Percentiles rank a stretch among this genome's conserved stretches.
These are phyloP conservation scores for Paracoccidioides lutzii DNA, from an alignment of 2,329 filamentous ascomycete genomes.

Conservation along the genomic window DNA sequence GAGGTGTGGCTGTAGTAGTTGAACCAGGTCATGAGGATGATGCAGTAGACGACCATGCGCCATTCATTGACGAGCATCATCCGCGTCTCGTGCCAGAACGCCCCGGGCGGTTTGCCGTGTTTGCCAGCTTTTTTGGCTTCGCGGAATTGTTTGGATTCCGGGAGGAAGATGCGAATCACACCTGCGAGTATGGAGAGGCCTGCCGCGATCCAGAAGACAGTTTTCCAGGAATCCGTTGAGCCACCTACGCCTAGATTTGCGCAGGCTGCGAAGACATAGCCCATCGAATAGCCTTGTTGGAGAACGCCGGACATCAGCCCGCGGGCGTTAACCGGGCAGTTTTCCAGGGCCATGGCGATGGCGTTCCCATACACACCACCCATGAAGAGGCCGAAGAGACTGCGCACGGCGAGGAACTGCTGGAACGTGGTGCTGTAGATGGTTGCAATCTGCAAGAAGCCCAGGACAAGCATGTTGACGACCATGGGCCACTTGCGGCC, in stretches of 20 bases:
- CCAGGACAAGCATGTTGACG: constrained; percentile 49
- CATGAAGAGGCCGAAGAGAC: constrained; percentile 53
- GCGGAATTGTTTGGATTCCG: constrained; percentile 69
- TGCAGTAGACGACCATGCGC: constrained; percentile 65
- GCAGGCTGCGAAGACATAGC: constrained; percentile 50
- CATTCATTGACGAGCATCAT: constrained; percentile 57
- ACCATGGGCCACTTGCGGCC: constrained; percentile 49
- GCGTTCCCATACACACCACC: constrained; percentile 45
- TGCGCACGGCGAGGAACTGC: constrained; percentile 46
- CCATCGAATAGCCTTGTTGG: constrained; percentile 53
- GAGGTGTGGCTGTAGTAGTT: constrained; percentile 66
- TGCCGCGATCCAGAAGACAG: constrained; percentile 81
- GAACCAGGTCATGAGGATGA: constrained; percentile 66
- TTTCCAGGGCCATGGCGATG: constrained; percentile 50
- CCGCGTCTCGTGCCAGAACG: constrained; percentile 58
- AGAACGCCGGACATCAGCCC: constrained; percentile 50
- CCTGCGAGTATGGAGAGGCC: constrained; percentile 72
- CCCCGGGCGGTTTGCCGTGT: constrained; percentile 27
- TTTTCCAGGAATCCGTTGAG: constrained; percentile 67
- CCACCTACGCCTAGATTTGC: constrained; percentile 45
- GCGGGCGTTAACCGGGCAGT: constrained; percentile 46
- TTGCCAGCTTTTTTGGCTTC: constrained; percentile 52
- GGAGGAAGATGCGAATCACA: constrained; percentile 60
- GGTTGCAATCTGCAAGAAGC: constrained; percentile 47
- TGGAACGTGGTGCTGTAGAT: constrained; percentile 48